phyloP scores from a whole-genome alignment of 306 rosid genomes.

The Abrus pulchellus region DNA sequence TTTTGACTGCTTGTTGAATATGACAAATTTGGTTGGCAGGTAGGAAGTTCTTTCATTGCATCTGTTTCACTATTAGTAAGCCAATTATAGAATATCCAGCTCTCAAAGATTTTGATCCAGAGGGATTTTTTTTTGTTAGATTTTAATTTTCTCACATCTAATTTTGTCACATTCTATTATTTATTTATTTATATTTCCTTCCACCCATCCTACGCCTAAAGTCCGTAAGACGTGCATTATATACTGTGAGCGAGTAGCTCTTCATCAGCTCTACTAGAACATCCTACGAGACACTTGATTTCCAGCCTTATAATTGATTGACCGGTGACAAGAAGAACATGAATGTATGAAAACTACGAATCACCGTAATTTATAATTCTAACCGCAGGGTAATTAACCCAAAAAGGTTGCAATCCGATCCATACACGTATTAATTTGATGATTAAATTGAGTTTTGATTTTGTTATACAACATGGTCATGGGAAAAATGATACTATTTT shows the following conservation, averaged over 20 bases:
- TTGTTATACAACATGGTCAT: not conserved
- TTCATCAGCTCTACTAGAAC: constrained; percentile 9
- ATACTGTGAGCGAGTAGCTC: too few relatives aligned
- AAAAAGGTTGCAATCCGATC: not conserved
- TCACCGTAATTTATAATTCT: not conserved
- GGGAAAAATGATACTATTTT: constrained; percentile 24
- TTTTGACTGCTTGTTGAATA: constrained; percentile 36
- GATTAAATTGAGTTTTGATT: not conserved
- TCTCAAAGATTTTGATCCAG: constrained; percentile 3
- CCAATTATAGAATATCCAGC: constrained; percentile 18
- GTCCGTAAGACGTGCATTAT: too few relatives aligned
- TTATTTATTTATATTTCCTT: too few relatives aligned
- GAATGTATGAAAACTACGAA: constrained; percentile 13
- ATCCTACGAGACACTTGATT: constrained; percentile 11
- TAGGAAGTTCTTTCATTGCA: constrained; percentile 39
- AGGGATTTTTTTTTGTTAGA: not conserved
- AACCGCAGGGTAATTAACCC: not conserved
- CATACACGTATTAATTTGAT: not conserved
- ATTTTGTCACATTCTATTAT: too few relatives aligned
- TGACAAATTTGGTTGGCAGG: constrained; percentile 40
- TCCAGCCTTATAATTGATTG: constrained; percentile 26
- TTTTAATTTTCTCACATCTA: too few relatives aligned
- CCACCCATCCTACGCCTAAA: too few relatives aligned
- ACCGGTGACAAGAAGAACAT: not conserved
- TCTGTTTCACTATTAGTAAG: constrained; percentile 7